Evolutionary conservation across 148 eudicot genomes (phyloP).

Genomic region (Vaccinium corymbosum): DNA sequence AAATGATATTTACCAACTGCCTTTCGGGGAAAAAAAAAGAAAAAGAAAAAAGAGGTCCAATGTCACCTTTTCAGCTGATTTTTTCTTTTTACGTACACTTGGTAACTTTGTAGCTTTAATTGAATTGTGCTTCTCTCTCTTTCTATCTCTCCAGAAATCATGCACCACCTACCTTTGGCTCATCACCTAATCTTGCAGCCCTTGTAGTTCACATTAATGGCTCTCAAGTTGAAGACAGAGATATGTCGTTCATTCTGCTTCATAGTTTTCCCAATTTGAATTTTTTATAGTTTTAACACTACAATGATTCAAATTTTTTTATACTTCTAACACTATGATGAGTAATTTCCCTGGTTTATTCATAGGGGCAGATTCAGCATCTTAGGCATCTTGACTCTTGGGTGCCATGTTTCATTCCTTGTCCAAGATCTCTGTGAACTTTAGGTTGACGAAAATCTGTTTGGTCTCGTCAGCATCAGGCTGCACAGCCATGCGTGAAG

Average conservation of each 20-base stretch:
- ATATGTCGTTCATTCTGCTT: constrained; percentile 30
- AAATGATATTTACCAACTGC: not conserved
- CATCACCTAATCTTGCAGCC: constrained; percentile 39
- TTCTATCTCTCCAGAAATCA: constrained; percentile 29
- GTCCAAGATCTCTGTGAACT: no score
- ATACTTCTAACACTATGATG: not conserved
- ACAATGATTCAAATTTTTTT: not conserved
- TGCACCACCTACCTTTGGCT: constrained; percentile 51
- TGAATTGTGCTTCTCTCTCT: constrained; percentile 10
- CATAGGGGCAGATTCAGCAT: not conserved
- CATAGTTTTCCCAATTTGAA: constrained; percentile 22
- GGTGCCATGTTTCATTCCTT: not conserved
- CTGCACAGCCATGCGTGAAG: constrained; percentile 97
- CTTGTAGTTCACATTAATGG: constrained; percentile 21
- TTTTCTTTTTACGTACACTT: not conserved
- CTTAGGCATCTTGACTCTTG: not conserved
- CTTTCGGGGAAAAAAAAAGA: not conserved
- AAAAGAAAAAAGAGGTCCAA: not conserved
- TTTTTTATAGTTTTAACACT: not conserved
- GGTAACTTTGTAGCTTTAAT: constrained; percentile 7
- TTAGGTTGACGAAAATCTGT: not conserved
- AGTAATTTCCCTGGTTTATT: constrained; percentile 2
- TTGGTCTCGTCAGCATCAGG: constrained; percentile 92
- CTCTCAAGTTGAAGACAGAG: constrained; percentile 39
- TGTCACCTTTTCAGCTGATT: not conserved